Conservation (phyloP, 306 rosid species). For the Medicago ruthenica region DNA sequence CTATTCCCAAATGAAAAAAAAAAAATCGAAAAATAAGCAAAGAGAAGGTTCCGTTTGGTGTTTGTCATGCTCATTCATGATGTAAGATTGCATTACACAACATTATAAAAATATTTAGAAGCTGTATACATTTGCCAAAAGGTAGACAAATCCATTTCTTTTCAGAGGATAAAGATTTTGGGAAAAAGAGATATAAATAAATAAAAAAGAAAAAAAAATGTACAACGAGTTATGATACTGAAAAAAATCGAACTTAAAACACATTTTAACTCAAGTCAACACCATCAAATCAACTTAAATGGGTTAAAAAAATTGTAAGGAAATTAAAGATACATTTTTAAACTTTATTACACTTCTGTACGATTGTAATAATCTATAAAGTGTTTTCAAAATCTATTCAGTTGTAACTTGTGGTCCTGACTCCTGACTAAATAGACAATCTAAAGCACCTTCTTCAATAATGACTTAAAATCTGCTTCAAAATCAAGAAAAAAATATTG, state of each 20-base stretch:
- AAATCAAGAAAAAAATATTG: constrained; percentile 5
- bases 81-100: constrained; percentile 40
- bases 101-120: neutral
- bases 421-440: constrained; percentile 46
- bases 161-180: constrained; percentile 11
- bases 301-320: neutral
- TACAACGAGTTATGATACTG: too few species aligned
- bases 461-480: constrained; percentile 43
- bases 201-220: neutral
- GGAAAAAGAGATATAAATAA: neutral
- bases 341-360: neutral
- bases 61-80: constrained; percentile 40
- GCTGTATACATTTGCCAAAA: constrained; percentile 26
- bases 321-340: neutral
- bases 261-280: too few species aligned
- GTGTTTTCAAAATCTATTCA: constrained; percentile 13
- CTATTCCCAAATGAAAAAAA: neutral
- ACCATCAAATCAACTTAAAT: too few species aligned
- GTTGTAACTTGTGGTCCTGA: constrained; percentile 55
- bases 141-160: constrained; percentile 25
- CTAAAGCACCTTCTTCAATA: constrained; percentile 38
- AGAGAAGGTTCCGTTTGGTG: constrained; percentile 15
- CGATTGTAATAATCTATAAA: neutral
- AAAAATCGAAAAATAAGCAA: neutral
- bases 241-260: too few species aligned